Evolutionary conservation across 2,329 filamentous ascomycete species (phyloP), one percentile per base, ranked within the genome.

Genomic region (Pezicula radicicola): DNA sequence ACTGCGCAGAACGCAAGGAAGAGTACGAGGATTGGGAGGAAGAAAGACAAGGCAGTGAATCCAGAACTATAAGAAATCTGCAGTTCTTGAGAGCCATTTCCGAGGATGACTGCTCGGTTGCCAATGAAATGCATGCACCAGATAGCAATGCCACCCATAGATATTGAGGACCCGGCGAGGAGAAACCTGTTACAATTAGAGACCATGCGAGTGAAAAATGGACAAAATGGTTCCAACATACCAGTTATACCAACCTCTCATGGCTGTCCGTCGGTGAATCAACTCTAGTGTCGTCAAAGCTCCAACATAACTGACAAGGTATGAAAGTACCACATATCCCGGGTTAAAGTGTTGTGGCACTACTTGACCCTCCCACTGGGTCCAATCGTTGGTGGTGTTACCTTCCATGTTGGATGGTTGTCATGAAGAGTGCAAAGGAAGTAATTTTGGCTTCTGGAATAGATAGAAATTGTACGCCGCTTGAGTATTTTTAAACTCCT

Each of bases 81-180:
- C 10, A 90, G 73, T 35, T 80, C 72, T 12, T 72, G 56, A 54
- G 81, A 70, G 37, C 87, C 87, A 56, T 84, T 59, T 37, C 78
- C 85, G 16, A 96, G 78, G 25, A 87, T 74, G 55, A 93, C 88
- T 13, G 90, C 89, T 48, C 87, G 79, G 66, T 94, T 93, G 19
- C 89, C 90, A 58, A 94, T 87, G 63, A 89, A 93, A 66, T 94
- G 89, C 80, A 89, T 88, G 61, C 80, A 87, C 86, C 85, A 90
- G 53, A 88, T 88, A 37, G 85, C 76, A 55, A 90, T 83, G 3
- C 85, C 87, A 7, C 87, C 87, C 86, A 91, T 89, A 3, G 83
- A 80, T 25, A 89, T 72, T 4, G 87, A 81, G 6, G 87, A 81
- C 35, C 80, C 79, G 12, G 84, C 60, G 3, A 91, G 74, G 1